Conservation (phyloP, 306 rosid species). For the Citrullus mucosospermus region DNA sequence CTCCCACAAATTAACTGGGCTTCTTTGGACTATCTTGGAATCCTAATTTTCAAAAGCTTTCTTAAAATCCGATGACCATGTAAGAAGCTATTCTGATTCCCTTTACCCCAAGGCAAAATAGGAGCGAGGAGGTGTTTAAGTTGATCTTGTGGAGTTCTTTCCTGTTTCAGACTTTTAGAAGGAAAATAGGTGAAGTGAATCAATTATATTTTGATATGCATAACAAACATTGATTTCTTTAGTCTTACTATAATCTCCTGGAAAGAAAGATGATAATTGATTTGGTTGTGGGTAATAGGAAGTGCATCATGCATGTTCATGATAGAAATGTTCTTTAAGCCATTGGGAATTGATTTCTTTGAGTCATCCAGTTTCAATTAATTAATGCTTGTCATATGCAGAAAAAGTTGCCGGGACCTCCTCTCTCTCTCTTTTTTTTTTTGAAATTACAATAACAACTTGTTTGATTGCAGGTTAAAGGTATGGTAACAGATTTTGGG, state of each 20-base stretch:
- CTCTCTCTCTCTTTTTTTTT: background rate
- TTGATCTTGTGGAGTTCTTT: background rate
- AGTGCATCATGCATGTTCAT: background rate
- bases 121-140: background rate
- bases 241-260: background rate
- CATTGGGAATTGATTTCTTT: background rate
- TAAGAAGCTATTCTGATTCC: background rate
- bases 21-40: background rate
- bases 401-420: background rate
- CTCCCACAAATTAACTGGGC: background rate
- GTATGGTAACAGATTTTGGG: conserved; percentile 87
- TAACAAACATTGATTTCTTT: background rate
- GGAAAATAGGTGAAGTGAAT: background rate
- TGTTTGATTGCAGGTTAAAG: conserved; percentile 55
- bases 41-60: background rate
- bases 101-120: background rate
- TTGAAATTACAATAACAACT: background rate
- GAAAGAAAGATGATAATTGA: background rate
- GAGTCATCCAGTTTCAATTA: background rate
- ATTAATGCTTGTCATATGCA: background rate
- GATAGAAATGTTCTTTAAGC: background rate
- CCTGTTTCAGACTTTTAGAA: background rate
- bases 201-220: background rate
- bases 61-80: background rate
- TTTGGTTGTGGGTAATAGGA: background rate